These are phyloP conservation scores for Mortierella polycephala DNA, from an alignment of 371 early-diverging fungal species.

Conservation along the genomic window DNA sequence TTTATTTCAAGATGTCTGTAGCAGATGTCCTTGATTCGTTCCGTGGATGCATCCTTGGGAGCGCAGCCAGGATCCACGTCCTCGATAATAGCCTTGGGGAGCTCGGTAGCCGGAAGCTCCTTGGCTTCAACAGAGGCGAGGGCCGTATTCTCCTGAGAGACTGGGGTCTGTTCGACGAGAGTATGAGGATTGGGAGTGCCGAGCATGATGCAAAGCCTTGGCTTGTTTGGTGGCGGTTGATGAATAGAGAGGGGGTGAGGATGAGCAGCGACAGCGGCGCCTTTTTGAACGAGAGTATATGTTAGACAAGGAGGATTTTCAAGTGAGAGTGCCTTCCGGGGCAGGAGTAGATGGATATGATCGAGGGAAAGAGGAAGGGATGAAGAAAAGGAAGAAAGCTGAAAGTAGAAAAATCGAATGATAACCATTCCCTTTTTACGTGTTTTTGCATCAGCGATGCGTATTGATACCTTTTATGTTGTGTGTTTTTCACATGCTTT, in stretches of 20 bases:
- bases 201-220: too few relatives aligned
- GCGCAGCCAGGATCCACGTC: too few relatives aligned
- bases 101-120: too few relatives aligned
- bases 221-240: not conserved
- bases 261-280: too few relatives aligned
- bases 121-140: too few relatives aligned
- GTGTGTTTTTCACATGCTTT: not conserved
- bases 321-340: not conserved
- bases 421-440: not conserved
- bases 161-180: not conserved
- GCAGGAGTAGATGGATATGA: not conserved
- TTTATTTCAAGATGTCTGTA: constrained; percentile 15
- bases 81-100: too few relatives aligned
- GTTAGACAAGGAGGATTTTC: not conserved
- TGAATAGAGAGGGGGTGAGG: not conserved
- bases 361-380: not conserved
- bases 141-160: not conserved
- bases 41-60: not conserved
- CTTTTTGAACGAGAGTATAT: too few relatives aligned
- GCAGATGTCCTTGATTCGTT: not conserved
- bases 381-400: constrained; percentile 1
- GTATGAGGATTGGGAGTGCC: not conserved
- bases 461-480: not conserved
- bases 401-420: not conserved
- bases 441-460: not conserved